Evolutionary conservation across 1,139 yeast genomes (phyloP), one percentile per base, ranked within the genome.

Genomic region (Pichia sp.): DNA sequence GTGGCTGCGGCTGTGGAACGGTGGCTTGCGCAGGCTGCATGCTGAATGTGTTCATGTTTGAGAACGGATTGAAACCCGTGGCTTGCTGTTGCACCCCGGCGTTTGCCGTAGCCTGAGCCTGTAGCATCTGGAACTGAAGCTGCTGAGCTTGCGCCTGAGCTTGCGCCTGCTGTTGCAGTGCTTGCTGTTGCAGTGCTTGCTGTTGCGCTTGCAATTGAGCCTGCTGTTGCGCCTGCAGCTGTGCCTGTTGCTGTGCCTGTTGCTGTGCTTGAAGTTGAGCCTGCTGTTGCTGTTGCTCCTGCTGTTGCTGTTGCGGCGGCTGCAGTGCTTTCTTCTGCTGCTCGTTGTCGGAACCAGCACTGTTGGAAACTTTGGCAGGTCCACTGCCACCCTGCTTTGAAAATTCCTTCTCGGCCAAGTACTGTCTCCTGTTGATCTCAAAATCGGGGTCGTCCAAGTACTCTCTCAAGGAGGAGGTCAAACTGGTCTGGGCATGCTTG

Each of bases 401-500:
- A 30, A 71, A 76, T 54, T 75, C 77, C 67, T 76, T 84, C 64
- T 87, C 95, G 5, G 81, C 81, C 60, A 90, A 70, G 65, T 87
- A 90, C 65, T 88, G 95, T 59, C 83, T 75, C 69, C 96, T 81
- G 67, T 89, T 90, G 8, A 74, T 72, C 64, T 89, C 96, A 69
- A 88, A 89, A 65, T 85, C 87, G n/a, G 89, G 89, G 68, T 87
- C 96, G 65, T 84, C 80, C 64, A 93, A 74, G 69, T 93, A 95
- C 63, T 92, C 97, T 67, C 90, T 95, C 55, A 93, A 77, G 13
- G 95, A 86, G 45, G 85, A 79, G 8, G 96, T 87, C 63, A 93
- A 78, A 31, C 96, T 95, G 1, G 97, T 92, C 13, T 98, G 98
- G 0, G 98, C 97, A 71, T 93, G 99, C 69, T 90, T 90, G 58